Conservation (phyloP, 768 basidiomycete species). For the Termitomyces sp. region DNA sequence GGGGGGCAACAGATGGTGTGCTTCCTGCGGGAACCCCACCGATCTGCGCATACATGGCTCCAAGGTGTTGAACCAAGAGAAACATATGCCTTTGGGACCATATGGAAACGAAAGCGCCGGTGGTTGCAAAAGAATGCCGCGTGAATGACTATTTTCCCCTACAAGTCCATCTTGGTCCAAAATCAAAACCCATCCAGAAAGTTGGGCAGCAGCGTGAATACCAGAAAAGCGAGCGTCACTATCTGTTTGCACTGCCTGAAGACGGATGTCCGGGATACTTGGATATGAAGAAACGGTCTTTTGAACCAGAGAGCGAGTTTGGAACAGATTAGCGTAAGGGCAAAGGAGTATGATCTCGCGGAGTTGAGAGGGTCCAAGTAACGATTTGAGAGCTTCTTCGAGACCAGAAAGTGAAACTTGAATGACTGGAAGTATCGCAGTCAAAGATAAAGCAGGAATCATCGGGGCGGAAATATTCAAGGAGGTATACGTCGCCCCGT, state of each 20-base stretch:
- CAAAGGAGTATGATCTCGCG: constrained; percentile 45
- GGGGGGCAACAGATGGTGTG: constrained; percentile 55
- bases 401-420: constrained; percentile 27
- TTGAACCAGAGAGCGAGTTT: constrained; percentile 32
- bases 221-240: constrained; percentile 19
- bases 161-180: constrained; percentile 43
- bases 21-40: constrained; percentile 26
- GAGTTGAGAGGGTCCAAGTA: constrained; percentile 33
- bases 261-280: constrained; percentile 37
- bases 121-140: constrained; percentile 37
- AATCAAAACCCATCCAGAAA: constrained; percentile 45
- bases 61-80: constrained; percentile 19
- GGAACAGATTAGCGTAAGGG: constrained; percentile 29
- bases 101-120: constrained; percentile 29
- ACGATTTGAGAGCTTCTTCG: constrained; percentile 28
- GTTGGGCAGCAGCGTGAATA: constrained; percentile 32
- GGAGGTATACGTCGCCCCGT: constrained; percentile 1
- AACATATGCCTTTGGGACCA: constrained; percentile 35
- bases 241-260: constrained; percentile 26
- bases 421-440: constrained; percentile 45
- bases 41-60: constrained; percentile 24
- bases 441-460: constrained; percentile 30
- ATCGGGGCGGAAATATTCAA: constrained; percentile 1
- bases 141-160: constrained; percentile 25
- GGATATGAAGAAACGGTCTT: constrained; percentile 22